A percentile compares a stretch with the other conserved stretches of the same genome.
phyloP scores from a whole-genome alignment of 768 basidiomycete species.

The Tephrocybe rancida region DNA sequence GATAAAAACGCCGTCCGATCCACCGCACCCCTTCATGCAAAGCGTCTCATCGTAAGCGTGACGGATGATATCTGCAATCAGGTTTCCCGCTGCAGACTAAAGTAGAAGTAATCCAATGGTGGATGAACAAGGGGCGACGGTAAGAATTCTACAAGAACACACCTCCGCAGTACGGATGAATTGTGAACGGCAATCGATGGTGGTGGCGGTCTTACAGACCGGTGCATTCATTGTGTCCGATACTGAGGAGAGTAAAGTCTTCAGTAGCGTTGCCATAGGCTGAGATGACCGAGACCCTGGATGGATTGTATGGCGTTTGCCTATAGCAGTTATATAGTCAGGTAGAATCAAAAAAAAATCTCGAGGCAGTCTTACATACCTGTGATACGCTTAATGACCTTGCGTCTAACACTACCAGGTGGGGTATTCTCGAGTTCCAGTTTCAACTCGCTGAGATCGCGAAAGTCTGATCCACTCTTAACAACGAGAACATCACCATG shows the following conservation, averaged over 20 bases:
- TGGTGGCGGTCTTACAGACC: slow-evolving; percentile 68
- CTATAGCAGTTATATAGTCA: slow-evolving; percentile 32
- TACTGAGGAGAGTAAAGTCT: slow-evolving; percentile 68
- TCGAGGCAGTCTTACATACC: slow-evolving; percentile 42
- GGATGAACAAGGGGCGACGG: not conserved
- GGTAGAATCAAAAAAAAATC: not conserved
- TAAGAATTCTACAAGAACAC: slow-evolving; percentile 8
- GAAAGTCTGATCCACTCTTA: slow-evolving; percentile 91
- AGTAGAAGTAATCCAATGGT: not conserved
- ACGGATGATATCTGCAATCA: slow-evolving; percentile 83
- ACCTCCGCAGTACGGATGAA: slow-evolving; percentile 77
- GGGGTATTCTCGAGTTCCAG: slow-evolving; percentile 65
- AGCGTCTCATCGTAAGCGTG: slow-evolving; percentile 81
- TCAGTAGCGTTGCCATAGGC: slow-evolving; percentile 57
- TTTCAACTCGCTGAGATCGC: slow-evolving; percentile 77
- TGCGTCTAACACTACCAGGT: slow-evolving; percentile 61
- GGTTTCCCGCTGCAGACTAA: slow-evolving; percentile 74
- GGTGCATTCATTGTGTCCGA: slow-evolving; percentile 71
- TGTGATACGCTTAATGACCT: slow-evolving; percentile 60
- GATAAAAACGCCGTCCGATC: slow-evolving; percentile 80
- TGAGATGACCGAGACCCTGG: slow-evolving; percentile 61
- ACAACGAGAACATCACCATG: slow-evolving; percentile 70
- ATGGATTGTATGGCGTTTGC: slow-evolving; percentile 64
- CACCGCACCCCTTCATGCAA: slow-evolving; percentile 56
- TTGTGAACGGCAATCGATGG: slow-evolving; percentile 76